Conservation (phyloP, 345 rosid species). For the Clarkia xantiana region DNA sequence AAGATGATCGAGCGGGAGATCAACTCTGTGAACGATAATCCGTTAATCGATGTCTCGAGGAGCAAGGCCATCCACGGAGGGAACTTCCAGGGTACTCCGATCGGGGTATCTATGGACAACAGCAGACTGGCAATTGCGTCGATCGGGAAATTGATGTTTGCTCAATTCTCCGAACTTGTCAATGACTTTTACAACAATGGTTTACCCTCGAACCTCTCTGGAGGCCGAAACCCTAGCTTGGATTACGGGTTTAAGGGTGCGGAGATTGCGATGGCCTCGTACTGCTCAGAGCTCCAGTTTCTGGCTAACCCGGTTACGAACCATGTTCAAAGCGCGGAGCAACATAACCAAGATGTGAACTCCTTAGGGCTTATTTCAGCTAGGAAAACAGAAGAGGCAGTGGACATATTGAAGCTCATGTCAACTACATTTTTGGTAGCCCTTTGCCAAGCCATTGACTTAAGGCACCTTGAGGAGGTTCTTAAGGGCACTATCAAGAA, state of each 20-base stretch:
- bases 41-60: constrained; percentile 14
- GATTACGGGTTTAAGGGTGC: constrained; percentile 26
- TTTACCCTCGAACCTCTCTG: constrained; percentile 21
- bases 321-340: constrained; percentile 24
- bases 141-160: constrained; percentile 13
- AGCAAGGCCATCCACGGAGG: constrained; percentile 21
- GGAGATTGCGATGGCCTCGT: constrained; percentile 22
- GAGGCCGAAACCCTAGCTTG: constrained; percentile 18
- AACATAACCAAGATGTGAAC: constrained; percentile 26
- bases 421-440: constrained; percentile 17
- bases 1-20: constrained; percentile 22
- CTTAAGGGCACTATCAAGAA: constrained; percentile 11
- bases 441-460: constrained; percentile 16
- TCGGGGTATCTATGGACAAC: constrained; percentile 24
- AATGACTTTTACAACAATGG: constrained; percentile 24
- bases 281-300: constrained; percentile 25
- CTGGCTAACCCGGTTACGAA: constrained; percentile 21
- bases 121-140: constrained; percentile 16
- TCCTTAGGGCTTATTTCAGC: constrained; percentile 19
- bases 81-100: constrained; percentile 27
- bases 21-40: constrained; percentile 17
- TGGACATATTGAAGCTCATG: constrained; percentile 19
- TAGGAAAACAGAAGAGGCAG: constrained; percentile 17
- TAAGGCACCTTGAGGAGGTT: constrained; percentile 21
- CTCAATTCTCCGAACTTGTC: constrained; percentile 22